Base-by-base conservation (phyloP, 257 asterid genomes). In the Avicennia marina region DNA sequence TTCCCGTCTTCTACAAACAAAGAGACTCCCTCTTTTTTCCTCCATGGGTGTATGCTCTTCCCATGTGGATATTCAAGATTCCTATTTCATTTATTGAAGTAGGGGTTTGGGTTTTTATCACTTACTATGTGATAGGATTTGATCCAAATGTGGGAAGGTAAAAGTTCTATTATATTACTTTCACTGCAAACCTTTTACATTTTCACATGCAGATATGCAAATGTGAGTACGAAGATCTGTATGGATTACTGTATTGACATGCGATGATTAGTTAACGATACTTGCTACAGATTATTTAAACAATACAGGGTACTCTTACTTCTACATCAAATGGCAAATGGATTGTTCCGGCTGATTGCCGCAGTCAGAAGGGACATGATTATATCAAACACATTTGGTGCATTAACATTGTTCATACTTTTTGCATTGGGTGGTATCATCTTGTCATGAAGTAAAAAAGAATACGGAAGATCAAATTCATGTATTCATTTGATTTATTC, bases 1-100 rank as follows among this genome's bases (percentile, higher is more conserved):
- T 81, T 64, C 82, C 87, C 0, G 64, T 81, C 9, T 81, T 81
- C 44, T 81, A 67, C 59, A 81, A 77, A 63, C 87, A 81, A 32
- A 56, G 87, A 52, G 75, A 77, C 56, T 56, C 61, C 51, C 63
- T 62, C 10, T 77, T 81, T 26, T 81, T 29, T 22, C 88, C 88
- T 5, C 26, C 82, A 11, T 81, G 82, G 82, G 70, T 56, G 2
- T 75, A 75, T 64, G 80, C 80, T 38, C 40, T 81, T 5, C 82
- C 78, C 5, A 2, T 47, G 32, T 70, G 80, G 74, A 67, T 81
- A 11, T 65, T 72, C 17, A 65, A 60, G 34, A 70, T 78, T 9
- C 88, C 88, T 24, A 9, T 75, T 55, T 44, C 75, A 15, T 43
- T 67, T 29, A 21, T 70, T 32, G 86, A 79, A 67, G 62, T 48